Evolutionary conservation across 768 basidiomycete genomes (phyloP), one percentile per base, ranked within the genome.

Genomic region (Macrolepiota fuliginosa): DNA sequence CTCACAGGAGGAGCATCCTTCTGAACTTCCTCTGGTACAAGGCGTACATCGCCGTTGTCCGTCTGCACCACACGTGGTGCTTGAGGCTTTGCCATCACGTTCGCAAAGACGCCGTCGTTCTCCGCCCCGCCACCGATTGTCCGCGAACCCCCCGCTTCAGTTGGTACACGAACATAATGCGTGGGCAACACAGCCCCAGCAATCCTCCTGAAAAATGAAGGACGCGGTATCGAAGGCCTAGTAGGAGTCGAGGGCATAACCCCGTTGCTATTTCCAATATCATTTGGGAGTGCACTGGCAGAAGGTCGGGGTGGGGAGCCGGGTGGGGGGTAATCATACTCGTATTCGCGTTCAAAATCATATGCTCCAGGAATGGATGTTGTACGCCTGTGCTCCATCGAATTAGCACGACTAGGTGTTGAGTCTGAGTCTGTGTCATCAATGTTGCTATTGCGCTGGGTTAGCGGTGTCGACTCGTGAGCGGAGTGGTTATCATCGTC

Each of bases 61-160:
- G 78, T 73, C 36, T 68, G 73, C n/a, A 85, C 68, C 56, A 82
- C 59, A 25, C 81, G 77, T 1, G 78, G 71, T 15, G 71, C 71
- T 56, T 77, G 75, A 1, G 97, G 96, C 72, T 97, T 97, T 1
- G 96, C 96, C 66, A 85, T 88, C 39, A 99, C 86, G 69, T 98
- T 99, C 32, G 91, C 88, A 70, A 98, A 99, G 9, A 98, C 96
- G 2, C 97, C 97, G 67, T 97, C 95, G 68, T 96, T 94, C 32
- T 93, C 85, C 17, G 77, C 79, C 0, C 91, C 92, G 6, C 88
- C 87, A 35, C 92, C 92, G n/a, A 76, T 71, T 17, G 69, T 69
- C 62, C 72, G 66, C 4, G 76, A 66, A 51, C 69, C 63, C 4
- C 72, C 71, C 0, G 75, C 75, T 9, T 75, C 70, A 19, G 80